Evolutionary conservation across 2,329 filamentous ascomycete species (phyloP).

Genomic region (Xylaria hypoxylon): DNA sequence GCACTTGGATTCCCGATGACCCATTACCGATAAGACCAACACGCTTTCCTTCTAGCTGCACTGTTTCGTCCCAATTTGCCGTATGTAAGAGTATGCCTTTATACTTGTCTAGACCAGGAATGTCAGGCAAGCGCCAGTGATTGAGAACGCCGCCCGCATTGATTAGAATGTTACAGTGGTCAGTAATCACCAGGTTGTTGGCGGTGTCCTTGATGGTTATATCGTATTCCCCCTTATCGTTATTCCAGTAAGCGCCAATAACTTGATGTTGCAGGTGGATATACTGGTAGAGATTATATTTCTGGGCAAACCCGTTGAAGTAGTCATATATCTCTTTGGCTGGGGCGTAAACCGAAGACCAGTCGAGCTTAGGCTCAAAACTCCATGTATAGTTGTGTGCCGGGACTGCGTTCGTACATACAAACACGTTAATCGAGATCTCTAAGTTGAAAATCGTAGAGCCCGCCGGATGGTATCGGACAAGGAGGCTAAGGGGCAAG

Average conservation of each 20-base stretch:
- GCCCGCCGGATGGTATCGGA: no score
- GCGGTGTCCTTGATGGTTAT: slow-evolving; percentile 37
- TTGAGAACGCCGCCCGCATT: slow-evolving; percentile 52
- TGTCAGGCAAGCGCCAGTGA: slow-evolving; percentile 49
- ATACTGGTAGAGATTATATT: slow-evolving; percentile 32
- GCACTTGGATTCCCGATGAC: slow-evolving; percentile 51
- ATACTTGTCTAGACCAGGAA: slow-evolving; percentile 48
- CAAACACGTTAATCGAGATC: no score
- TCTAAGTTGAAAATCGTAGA: no score
- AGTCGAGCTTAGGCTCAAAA: slow-evolving; percentile 60
- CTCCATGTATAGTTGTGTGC: slow-evolving; percentile 64
- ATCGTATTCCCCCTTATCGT: slow-evolving; percentile 40
- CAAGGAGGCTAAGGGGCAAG: no score
- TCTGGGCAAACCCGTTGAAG: slow-evolving; percentile 30
- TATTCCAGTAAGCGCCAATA: slow-evolving; percentile 38
- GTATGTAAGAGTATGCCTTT: slow-evolving; percentile 50
- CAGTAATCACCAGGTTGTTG: slow-evolving; percentile 21
- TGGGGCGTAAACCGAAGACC: slow-evolving; percentile 57
- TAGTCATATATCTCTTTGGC: slow-evolving; percentile 45
- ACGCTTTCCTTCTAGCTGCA: slow-evolving; percentile 44
- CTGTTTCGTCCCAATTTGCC: slow-evolving; percentile 48
- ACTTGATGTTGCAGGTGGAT: slow-evolving; percentile 32
- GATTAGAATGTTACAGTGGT: slow-evolving; percentile 42
- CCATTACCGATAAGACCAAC: slow-evolving; percentile 50
- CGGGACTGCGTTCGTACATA: slow-evolving; percentile 48